Conservation (phyloP, 1,284 basidiomycete species). For the Austroboletus novae-zelandiae region DNA sequence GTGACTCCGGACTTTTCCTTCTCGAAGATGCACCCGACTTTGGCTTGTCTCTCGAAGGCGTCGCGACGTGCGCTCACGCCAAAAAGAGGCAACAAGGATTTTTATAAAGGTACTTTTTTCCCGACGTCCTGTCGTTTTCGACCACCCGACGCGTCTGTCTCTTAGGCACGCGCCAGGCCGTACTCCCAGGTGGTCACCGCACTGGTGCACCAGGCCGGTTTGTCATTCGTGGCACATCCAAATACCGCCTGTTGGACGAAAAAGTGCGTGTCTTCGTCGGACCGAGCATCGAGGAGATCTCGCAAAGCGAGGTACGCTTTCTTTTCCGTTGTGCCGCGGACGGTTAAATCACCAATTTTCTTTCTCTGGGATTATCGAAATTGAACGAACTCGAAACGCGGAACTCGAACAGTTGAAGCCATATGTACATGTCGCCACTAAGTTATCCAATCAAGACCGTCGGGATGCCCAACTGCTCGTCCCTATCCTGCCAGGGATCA, state of each 20-base stretch:
- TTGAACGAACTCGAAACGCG: no score
- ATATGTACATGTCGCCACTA: conserved; percentile 38
- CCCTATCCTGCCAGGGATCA: conserved; percentile 25
- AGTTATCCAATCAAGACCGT: conserved; percentile 21
- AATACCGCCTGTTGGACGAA: conserved; percentile 78
- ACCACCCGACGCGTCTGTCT: neutral
- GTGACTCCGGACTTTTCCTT: neutral
- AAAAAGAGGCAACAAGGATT: conserved; percentile 90
- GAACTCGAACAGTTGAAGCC: conserved; percentile 40
- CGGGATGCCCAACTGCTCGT: conserved; percentile 27
- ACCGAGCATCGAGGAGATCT: conserved; percentile 67
- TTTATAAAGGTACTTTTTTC: conserved; percentile 76
- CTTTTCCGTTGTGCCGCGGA: neutral
- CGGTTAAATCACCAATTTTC: neutral
- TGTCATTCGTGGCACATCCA: conserved; percentile 70
- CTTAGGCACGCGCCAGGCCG: conserved; percentile 78
- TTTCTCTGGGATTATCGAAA: neutral
- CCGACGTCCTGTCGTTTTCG: neutral
- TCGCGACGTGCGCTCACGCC: conserved; percentile 76
- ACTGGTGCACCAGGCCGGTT: conserved; percentile 86
- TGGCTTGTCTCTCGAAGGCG: conserved; percentile 70
- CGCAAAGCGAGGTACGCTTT: conserved; percentile 56
- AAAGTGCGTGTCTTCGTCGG: conserved; percentile 83
- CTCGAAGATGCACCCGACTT: conserved; percentile 60
- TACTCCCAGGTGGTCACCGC: conserved; percentile 78